Percentiles rank a stretch among this genome's conserved stretches.
Evolutionary conservation across 2,329 filamentous ascomycete species (phyloP).

Genomic region (Diaporthe eres): DNA sequence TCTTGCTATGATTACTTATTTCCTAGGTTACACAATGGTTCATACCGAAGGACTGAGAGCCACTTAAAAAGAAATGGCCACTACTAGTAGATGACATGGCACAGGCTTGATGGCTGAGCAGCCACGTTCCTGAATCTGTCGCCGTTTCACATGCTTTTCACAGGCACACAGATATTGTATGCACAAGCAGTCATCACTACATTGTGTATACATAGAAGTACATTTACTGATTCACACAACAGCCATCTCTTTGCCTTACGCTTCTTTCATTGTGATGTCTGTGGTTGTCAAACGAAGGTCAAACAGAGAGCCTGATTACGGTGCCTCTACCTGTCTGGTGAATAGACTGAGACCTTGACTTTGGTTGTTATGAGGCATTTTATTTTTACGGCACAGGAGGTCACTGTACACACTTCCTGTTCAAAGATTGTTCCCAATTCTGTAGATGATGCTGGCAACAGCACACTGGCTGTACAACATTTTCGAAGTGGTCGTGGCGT

Average conservation of each 20-base stretch:
- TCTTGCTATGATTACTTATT: no score
- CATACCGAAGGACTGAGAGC: background rate
- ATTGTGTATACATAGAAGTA: background rate
- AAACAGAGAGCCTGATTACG: background rate
- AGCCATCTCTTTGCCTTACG: background rate
- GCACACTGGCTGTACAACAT: background rate
- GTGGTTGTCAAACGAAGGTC: background rate
- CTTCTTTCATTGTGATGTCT: background rate
- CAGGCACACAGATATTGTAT: background rate
- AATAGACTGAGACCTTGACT: background rate
- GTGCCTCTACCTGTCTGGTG: background rate
- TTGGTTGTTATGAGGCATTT: background rate
- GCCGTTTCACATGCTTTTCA: background rate
- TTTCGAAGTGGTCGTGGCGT: no score
- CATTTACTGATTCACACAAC: background rate
- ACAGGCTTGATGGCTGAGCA: background rate
- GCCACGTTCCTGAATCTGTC: background rate
- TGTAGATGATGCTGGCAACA: background rate
- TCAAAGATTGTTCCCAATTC: no score
- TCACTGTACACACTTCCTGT: background rate
- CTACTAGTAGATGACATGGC: background rate
- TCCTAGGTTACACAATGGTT: background rate
- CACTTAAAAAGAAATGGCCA: background rate
- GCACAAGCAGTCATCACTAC: background rate
- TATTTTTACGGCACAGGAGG: background rate